A percentile compares a stretch with the other conserved stretches of the same genome.
Evolutionary conservation across 352 stramenopile genomes (phyloP).

Genomic region (Globisporangium canariense): DNA sequence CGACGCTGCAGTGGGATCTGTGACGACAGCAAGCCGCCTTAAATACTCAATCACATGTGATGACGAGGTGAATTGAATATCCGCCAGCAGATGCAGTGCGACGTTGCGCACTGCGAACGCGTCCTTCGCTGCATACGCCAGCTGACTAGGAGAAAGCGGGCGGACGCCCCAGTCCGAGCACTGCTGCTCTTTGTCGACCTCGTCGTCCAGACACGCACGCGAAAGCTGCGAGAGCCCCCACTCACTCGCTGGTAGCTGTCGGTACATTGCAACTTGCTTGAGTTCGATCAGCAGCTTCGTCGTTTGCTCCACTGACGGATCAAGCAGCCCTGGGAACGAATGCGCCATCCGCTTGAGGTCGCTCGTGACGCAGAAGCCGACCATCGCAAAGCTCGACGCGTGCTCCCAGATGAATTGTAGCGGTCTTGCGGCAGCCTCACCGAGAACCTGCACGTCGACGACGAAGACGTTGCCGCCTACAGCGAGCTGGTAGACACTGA

Average conservation of each 20-base stretch:
- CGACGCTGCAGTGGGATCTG: constrained; percentile 1
- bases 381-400: constrained; percentile 29
- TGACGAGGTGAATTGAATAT: constrained; percentile 18
- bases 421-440: constrained; percentile 26
- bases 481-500: constrained; percentile 57
- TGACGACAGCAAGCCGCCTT: constrained; percentile 23
- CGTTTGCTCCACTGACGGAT: neutral
- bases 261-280: constrained; percentile 46
- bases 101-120: constrained; percentile 46
- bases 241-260: constrained; percentile 38
- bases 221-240: constrained; percentile 57
- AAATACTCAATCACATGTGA: constrained; percentile 15
- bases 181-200: constrained; percentile 59
- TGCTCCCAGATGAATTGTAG: constrained; percentile 39
- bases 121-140: constrained; percentile 58
- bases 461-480: constrained; percentile 43
- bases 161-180: constrained; percentile 56
- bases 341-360: constrained; percentile 48
- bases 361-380: constrained; percentile 54
- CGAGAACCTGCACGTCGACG: constrained; percentile 56
- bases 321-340: constrained; percentile 42
- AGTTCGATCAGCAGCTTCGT: constrained; percentile 41
- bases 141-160: constrained; percentile 35
- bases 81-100: constrained; percentile 39
- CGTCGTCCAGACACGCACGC: constrained; percentile 30